phyloP scores from a whole-genome alignment of 768 basidiomycete genomes.

The Tephrocybe sp. region DNA sequence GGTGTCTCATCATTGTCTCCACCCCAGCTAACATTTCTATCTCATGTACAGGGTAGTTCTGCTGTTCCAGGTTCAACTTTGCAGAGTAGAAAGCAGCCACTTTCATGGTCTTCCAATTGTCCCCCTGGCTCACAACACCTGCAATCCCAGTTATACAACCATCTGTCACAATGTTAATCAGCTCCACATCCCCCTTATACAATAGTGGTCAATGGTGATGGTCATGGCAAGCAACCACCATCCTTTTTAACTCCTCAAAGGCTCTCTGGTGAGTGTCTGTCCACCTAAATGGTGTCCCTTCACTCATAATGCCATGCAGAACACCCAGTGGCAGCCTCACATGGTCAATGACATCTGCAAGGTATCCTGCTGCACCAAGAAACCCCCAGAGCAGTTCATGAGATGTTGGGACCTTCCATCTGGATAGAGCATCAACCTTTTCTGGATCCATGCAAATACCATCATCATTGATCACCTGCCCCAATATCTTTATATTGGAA shows the following conservation, averaged over 20 bases:
- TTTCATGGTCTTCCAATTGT: background rate
- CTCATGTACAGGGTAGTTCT: background rate
- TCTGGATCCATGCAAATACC: constrained; percentile 30
- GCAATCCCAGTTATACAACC: background rate
- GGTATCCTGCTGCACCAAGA: no score
- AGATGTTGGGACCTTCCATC: no score
- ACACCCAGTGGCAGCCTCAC: constrained; percentile 23
- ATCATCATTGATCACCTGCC: constrained; percentile 22
- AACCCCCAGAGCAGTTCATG: no score
- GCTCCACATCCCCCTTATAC: constrained; percentile 1
- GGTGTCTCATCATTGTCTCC: background rate
- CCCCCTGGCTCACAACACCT: background rate
- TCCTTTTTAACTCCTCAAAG: constrained; percentile 26
- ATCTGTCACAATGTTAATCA: background rate
- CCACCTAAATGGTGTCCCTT: constrained; percentile 14
- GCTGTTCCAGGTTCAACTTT: background rate
- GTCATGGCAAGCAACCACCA: constrained; percentile 2
- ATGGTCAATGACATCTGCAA: constrained; percentile 14
- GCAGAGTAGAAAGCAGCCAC: background rate
- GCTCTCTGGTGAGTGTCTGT: constrained; percentile 15
- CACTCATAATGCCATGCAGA: constrained; percentile 16
- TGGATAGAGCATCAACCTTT: constrained; percentile 35
- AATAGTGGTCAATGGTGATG: constrained; percentile 9
- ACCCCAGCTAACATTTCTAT: background rate
- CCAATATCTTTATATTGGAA: constrained; percentile 23